Conservation (phyloP, 768 basidiomycete species). For the Serendipita indica region DNA sequence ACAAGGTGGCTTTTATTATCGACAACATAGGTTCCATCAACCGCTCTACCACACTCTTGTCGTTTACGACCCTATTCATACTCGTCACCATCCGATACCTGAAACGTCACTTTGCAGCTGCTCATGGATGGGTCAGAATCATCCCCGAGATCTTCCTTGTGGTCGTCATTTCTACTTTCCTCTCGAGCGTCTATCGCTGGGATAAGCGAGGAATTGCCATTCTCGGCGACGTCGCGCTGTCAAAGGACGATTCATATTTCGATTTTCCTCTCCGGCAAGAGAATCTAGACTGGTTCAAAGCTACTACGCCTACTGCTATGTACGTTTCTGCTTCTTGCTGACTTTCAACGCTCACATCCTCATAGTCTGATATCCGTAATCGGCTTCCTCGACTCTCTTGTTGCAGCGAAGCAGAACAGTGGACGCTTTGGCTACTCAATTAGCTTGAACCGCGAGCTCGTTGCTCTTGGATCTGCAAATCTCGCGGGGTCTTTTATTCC, state of each 20-base stretch:
- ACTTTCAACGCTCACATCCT: not conserved
- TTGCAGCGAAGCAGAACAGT: conserved; percentile 86
- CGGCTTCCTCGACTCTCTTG: conserved; percentile 89
- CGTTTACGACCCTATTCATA: conserved; percentile 49
- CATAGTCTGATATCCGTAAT: conserved; percentile 59
- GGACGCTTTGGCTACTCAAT: conserved; percentile 76
- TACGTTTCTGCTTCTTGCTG: conserved; percentile 21
- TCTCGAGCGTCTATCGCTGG: conserved; percentile 55
- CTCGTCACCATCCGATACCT: conserved; percentile 47
- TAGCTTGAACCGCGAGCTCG: conserved; percentile 87
- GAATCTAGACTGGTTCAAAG: conserved; percentile 48
- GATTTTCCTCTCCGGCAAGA: conserved; percentile 52
- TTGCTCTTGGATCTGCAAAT: conserved; percentile 76
- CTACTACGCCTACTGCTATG: conserved; percentile 79
- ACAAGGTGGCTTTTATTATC: conserved; percentile 65
- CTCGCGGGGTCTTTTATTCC: conserved; percentile 65
- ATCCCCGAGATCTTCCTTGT: conserved; percentile 84
- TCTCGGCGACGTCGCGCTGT: conserved; percentile 58
- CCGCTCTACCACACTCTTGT: conserved; percentile 52
- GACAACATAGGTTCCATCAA: conserved; percentile 47
- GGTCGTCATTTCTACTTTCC: conserved; percentile 57
- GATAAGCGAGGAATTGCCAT: conserved; percentile 67
- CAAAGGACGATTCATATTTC: conserved; percentile 41
- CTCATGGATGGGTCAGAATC: conserved; percentile 40
- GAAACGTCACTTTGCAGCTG: conserved; percentile 28